Evolutionary conservation across 2,329 filamentous ascomycete species (phyloP).

Genomic region (Colletotrichum sp.): DNA sequence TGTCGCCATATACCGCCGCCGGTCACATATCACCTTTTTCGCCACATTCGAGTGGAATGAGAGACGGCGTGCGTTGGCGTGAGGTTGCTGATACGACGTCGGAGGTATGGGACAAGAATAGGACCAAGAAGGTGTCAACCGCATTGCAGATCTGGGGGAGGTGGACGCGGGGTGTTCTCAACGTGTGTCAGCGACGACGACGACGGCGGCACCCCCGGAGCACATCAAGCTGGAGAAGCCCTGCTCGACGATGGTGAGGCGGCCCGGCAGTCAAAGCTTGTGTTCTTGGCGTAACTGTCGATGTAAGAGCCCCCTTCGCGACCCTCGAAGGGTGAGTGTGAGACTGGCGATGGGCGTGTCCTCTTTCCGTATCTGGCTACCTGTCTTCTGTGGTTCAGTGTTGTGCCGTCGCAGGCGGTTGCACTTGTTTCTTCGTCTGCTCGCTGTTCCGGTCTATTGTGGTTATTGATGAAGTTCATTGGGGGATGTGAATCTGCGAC

Average conservation of each 20-base stretch:
- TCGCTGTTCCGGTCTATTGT: fast-evolving
- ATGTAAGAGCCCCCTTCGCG: not conserved
- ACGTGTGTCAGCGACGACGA: not conserved
- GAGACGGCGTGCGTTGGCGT: not conserved
- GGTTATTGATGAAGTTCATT: not conserved
- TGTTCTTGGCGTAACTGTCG: not conserved
- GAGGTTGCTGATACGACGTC: too few species aligned
- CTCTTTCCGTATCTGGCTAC: not conserved
- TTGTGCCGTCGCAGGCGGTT: not conserved
- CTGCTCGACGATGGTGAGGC: not conserved
- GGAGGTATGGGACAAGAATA: not conserved
- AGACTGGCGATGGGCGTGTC: not conserved
- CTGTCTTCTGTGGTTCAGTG: not conserved
- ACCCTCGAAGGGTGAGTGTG: not conserved
- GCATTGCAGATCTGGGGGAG: not conserved
- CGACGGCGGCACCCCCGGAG: not conserved
- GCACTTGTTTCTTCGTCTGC: not conserved
- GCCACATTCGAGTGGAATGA: too few species aligned
- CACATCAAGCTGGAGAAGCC: not conserved
- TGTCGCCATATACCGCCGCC: not conserved
- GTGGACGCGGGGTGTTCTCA: not conserved
- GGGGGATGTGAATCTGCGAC: not conserved
- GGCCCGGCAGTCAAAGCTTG: not conserved
- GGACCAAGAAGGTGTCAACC: not conserved
- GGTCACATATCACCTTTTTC: not conserved